Base-by-base conservation (phyloP, 169 alveolate species). In the Plasmodium berghei region DNA sequence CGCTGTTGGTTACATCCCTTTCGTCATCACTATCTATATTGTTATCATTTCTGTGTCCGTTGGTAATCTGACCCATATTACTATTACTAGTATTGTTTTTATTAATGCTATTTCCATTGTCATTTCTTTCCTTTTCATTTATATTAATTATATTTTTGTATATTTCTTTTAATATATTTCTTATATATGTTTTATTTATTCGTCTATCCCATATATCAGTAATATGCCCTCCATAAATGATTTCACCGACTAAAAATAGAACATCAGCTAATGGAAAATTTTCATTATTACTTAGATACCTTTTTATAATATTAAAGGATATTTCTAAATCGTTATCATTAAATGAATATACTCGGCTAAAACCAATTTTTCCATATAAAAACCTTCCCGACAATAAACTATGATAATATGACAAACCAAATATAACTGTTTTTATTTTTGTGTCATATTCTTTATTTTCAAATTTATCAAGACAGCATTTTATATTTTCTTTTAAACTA, bases 211-310 rank as follows among this genome's bases (percentile, higher is more conserved):
- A 98, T 73, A 96, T 96, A 89, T 98, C 99, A 9, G 99, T 98
- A 86, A 98, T 98, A 88, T 98, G 99, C 26, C 99, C 99, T 18
- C 99, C 99, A 92, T 98, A 98, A 98, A 97, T 98, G 87, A 98
- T 98, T 93, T 98, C 99, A 42, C 99, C 99, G 89, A 96, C 96
- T 61, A 98, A 93, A 90, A 97, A 98, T 61, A 98, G 94, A 42
- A 98, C 95, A 92, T 98, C 99, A 72, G 96, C 98, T 95, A 97
- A 97, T 14, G 99, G 99, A 28, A 97, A 98, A 74, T 93, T 94
- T 26, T 97, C 97, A 71, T 97, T 96, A 62, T 92, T 89, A 63
- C 54, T 59, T 46, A 98, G 92, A 92, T 97, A 98, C 89, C 98
- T 97, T 93, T 93, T 94, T 52, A 98, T 95, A 70, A 98, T 98